Conservation (phyloP, 371 early-diverging fungal species). For the Circinella umbellata region DNA sequence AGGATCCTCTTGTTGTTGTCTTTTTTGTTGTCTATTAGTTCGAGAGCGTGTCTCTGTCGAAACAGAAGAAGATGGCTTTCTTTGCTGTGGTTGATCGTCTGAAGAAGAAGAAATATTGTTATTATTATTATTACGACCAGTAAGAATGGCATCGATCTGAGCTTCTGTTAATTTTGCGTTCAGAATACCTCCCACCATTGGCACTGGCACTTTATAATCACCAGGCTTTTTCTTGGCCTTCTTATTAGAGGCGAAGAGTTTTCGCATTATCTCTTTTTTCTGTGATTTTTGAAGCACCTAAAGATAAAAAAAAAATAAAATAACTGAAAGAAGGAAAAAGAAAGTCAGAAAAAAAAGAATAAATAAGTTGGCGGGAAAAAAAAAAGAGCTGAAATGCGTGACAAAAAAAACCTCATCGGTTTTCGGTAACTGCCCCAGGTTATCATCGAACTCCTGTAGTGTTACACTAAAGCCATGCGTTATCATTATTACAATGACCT, state of each 20-base stretch:
- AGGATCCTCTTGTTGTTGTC: not conserved
- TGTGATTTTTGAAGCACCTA: not conserved
- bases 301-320: too few species aligned
- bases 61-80: constrained; percentile 9
- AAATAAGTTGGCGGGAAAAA: constrained; percentile 3
- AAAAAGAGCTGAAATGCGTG: not conserved
- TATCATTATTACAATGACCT: too few species aligned
- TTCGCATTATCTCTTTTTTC: constrained; percentile 1
- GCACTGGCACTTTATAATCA: constrained; percentile 21
- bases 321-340: too few species aligned
- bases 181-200: constrained; percentile 18
- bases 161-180: constrained; percentile 16
- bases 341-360: not conserved
- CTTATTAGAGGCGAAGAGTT: constrained; percentile 11
- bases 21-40: not conserved
- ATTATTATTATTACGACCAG: constrained; percentile 2
- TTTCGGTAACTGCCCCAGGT: too few species aligned
- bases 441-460: too few species aligned
- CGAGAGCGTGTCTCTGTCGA: constrained; percentile 3
- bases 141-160: constrained; percentile 14
- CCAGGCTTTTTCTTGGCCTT: constrained; percentile 17
- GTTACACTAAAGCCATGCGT: too few species aligned
- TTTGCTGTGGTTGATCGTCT: constrained; percentile 8
- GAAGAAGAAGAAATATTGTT: not conserved
- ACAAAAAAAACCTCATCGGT: too few species aligned